Conservation (phyloP, 495 filamentous ascomycete genomes). For the Pyronema domesticum region DNA sequence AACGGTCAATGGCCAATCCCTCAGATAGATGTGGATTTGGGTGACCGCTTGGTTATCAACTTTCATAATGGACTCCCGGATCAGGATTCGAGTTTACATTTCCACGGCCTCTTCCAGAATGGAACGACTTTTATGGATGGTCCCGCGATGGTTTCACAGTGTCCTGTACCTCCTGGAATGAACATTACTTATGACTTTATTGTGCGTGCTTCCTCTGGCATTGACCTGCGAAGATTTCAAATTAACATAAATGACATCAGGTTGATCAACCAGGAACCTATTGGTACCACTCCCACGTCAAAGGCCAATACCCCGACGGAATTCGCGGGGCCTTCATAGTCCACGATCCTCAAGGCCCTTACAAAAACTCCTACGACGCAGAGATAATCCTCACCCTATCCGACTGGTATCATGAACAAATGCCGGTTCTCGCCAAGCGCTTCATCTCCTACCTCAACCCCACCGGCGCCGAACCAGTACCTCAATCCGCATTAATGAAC, state of each 20-base stretch:
- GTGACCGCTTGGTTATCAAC: constrained; percentile 54
- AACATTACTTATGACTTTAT: constrained; percentile 63
- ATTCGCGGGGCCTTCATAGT: constrained; percentile 53
- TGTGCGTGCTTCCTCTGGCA: constrained; percentile 27
- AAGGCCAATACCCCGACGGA: constrained; percentile 58
- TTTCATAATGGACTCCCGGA: constrained; percentile 56
- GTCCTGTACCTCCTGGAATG: constrained; percentile 43
- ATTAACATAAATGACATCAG: constrained; percentile 24
- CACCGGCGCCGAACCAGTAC: constrained; percentile 46
- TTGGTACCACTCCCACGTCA: constrained; percentile 66
- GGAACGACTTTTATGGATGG: constrained; percentile 60
- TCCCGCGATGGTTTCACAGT: constrained; percentile 48
- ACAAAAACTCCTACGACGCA: constrained; percentile 43
- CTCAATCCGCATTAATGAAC: constrained; percentile 51
- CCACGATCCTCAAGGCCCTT: constrained; percentile 46
- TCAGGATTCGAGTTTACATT: constrained; percentile 54
- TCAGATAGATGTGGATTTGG: constrained; percentile 46
- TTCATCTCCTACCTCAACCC: constrained; percentile 44
- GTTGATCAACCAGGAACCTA: constrained; percentile 55
- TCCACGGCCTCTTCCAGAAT: constrained; percentile 62
- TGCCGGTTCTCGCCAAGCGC: constrained; percentile 36
- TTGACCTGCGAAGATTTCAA: neutral
- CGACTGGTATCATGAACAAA: constrained; percentile 51
- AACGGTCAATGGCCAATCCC: constrained; percentile 68
- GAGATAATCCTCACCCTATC: constrained; percentile 47